Conservation (phyloP, 164 flowering plant genomes). For the Macadamia integrifolia region DNA sequence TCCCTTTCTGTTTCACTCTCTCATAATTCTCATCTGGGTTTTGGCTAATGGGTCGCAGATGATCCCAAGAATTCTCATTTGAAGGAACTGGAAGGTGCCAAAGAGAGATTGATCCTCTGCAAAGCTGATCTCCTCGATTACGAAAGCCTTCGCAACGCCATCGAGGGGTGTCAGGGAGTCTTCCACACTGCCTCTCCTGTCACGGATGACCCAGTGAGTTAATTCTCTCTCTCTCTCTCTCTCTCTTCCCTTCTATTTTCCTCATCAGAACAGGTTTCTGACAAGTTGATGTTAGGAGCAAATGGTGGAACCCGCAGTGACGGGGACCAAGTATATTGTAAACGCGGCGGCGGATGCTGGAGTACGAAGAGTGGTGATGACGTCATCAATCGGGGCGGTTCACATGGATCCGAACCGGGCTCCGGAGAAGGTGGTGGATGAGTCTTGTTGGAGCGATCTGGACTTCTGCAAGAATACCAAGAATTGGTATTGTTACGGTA, state of each 20-base stretch:
- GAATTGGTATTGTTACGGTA: constrained; percentile 99
- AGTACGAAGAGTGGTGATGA: constrained; percentile 78
- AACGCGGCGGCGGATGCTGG: constrained; percentile 77
- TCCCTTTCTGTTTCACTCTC: too few relatives aligned
- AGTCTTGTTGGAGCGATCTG: constrained; percentile 95
- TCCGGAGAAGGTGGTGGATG: constrained; percentile 79
- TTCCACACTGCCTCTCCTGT: constrained; percentile 3
- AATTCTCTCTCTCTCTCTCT: background rate
- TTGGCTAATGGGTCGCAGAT: background rate
- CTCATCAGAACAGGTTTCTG: background rate
- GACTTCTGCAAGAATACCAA: constrained; percentile 96
- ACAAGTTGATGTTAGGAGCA: constrained; percentile 35
- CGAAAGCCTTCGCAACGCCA: background rate
- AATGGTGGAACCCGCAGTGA: constrained; percentile 98
- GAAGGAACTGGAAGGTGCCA: background rate
- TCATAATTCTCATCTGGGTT: background rate
- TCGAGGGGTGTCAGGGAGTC: background rate
- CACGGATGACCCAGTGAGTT: constrained; percentile 3
- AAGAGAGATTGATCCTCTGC: constrained; percentile 4
- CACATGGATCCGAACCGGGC: constrained; percentile 84
- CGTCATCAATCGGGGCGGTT: constrained; percentile 92
- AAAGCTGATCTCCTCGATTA: constrained; percentile 4
- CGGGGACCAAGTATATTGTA: constrained; percentile 76
- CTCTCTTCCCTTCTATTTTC: background rate
- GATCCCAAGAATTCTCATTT: background rate